A percentile compares a stretch with the other conserved stretches of the same genome.
Conservation (phyloP, 225 moss, liverwort and hornwort genomes). For the Antitrichia curtipendula region DNA sequence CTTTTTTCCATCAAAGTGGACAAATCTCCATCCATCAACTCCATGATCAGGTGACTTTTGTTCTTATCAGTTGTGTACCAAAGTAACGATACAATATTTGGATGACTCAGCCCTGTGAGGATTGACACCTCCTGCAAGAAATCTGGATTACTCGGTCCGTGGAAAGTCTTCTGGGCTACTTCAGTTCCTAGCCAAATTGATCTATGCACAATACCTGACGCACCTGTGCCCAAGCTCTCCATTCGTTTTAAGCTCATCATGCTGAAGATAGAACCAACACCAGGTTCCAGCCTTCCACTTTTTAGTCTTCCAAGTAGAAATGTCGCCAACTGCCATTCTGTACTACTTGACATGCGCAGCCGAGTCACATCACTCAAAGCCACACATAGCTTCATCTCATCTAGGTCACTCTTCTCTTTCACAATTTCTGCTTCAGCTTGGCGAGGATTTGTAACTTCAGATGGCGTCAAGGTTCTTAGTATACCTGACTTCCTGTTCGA, state of each 20-base stretch:
- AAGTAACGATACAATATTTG: background rate
- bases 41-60: background rate
- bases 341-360: background rate
- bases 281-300: background rate
- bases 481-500: background rate
- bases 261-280: background rate
- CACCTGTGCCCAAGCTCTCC: background rate
- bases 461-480: background rate
- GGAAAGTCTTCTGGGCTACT: background rate
- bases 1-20: background rate
- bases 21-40: background rate
- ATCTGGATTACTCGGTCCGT: background rate
- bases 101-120: background rate
- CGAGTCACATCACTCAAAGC: background rate
- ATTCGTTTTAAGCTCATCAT: background rate
- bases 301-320: background rate
- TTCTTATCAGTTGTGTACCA: background rate
- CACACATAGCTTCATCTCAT: background rate
- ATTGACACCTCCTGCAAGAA: background rate
- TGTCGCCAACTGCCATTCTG: background rate
- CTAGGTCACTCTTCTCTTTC: background rate
- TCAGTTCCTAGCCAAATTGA: background rate
- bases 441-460: background rate
- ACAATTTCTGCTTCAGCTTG: background rate
- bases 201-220: background rate